These are phyloP conservation scores for Drosera spatulata DNA, from an alignment of 179 eudicot species.

Conservation along the genomic window DNA sequence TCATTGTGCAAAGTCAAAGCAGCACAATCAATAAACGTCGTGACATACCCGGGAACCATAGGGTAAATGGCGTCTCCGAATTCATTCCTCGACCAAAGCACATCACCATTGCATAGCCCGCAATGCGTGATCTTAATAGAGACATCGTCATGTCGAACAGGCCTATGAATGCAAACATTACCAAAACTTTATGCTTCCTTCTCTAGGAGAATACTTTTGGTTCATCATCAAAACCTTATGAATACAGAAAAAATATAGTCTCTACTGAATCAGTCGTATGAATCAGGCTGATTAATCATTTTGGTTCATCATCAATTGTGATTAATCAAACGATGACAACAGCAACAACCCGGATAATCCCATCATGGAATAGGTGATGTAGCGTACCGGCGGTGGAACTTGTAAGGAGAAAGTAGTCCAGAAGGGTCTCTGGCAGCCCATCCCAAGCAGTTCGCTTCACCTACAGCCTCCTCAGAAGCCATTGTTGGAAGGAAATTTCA, in stretches of 20 bases:
- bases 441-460: neutral
- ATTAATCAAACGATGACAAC: too few relatives aligned
- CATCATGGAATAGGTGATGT: too few relatives aligned
- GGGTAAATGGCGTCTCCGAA: slow-evolving; percentile 33
- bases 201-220: too few relatives aligned
- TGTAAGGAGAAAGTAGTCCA: neutral
- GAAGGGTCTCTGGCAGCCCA: slow-evolving; percentile 2
- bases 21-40: too few relatives aligned
- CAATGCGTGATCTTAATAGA: slow-evolving; percentile 27
- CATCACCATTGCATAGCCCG: slow-evolving; percentile 45
- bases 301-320: too few relatives aligned
- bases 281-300: too few relatives aligned
- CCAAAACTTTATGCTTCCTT: too few relatives aligned
- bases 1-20: too few relatives aligned
- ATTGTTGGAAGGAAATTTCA: neutral
- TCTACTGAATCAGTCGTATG: too few relatives aligned
- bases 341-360: too few relatives aligned
- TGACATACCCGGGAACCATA: slow-evolving; percentile 36
- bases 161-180: slow-evolving; percentile 7
- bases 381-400: neutral
- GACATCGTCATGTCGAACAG: slow-evolving; percentile 32
- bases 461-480: neutral
- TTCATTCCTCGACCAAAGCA: slow-evolving; percentile 31
- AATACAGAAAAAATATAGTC: too few relatives aligned
- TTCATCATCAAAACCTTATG: too few relatives aligned